phyloP scores from a whole-genome alignment of 169 alveolate genomes.

The Eimeria zaria region DNA sequence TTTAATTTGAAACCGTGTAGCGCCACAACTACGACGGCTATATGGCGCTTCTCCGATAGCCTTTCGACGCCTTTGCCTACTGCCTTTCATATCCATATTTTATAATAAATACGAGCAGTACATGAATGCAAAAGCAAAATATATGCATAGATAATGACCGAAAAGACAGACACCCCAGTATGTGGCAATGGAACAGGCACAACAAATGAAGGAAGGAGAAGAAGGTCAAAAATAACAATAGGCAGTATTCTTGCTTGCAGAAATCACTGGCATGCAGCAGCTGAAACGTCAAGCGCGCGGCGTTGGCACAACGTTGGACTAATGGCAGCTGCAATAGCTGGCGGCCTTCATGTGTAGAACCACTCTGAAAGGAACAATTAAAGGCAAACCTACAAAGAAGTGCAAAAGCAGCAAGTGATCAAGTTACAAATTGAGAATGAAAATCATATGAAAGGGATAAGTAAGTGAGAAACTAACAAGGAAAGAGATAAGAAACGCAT shows the following conservation, averaged over 20 bases:
- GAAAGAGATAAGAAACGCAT: no score
- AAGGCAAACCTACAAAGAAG: neutral
- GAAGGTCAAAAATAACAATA: neutral
- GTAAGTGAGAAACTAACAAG: no score
- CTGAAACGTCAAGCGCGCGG: conserved; percentile 5
- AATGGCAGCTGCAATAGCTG: conserved; percentile 2
- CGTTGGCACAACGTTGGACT: conserved; percentile 16
- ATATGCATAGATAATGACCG: no score
- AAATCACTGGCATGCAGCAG: neutral
- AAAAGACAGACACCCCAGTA: no score
- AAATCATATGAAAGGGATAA: no score
- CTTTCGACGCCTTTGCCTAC: neutral
- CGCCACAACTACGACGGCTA: neutral
- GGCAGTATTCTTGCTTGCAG: neutral
- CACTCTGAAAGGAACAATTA: neutral
- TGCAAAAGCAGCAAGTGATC: neutral
- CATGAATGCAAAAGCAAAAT: no score
- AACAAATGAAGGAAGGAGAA: neutral
- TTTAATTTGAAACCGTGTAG: neutral
- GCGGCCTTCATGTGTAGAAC: conserved; percentile 30
- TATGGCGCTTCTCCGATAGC: neutral
- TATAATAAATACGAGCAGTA: no score
- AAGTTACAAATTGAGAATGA: no score
- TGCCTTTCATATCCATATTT: neutral
- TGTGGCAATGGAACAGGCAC: no score